Evolutionary conservation across 106 monocot species (phyloP), one percentile per base, ranked within the genome.

Genomic region (Dioscorea alata): DNA sequence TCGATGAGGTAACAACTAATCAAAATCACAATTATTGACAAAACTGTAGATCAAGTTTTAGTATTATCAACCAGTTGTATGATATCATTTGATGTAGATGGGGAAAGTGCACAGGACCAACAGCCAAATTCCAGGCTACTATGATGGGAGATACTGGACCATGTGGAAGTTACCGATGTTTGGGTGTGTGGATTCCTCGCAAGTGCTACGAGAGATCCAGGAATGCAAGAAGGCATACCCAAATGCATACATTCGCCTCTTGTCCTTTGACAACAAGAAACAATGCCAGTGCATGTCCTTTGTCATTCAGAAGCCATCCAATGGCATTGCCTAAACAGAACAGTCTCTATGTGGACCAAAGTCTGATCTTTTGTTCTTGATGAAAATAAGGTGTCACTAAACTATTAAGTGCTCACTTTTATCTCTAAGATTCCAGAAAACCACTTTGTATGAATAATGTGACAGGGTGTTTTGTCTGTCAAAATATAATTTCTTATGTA

Each of bases 141-240:
- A 87, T 53, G 89, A 94, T 23, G 89, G 93, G 13, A 74, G 89
- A 59, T 94, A 94, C 70, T 90, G 93, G 93, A 87, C 90, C 15
- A 75, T 89, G 49, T 89, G 92, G 92, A 93, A 89, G 76, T 79
- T 93, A 58, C 92, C 88, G 19, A 89, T 89, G 92, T 93, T 93
- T 50, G 92, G 89, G 1, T 89, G 92, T 78, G 65, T 72, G 4
- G 92, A 93, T 23, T 50, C 89, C 12, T 66, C 83, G 9, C 78
- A 81, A 48, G 78, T 93, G 32, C 78, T 93, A 22, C 33, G 42
- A 2, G 86, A 92, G 72, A 76, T 85, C 2, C 76, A 82, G 10
- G 88, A 88, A 56, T 92, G 88, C 88, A 88, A 81, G 80, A 75
- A 78, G 28, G 61, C 75, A 13, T 88, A 92, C 64, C 92, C 88